A percentile compares a stretch with the other conserved stretches of the same genome.
These are phyloP conservation scores for Penicillium janthinellum DNA, from an alignment of 2,329 filamentous ascomycete species.

Conservation along the genomic window DNA sequence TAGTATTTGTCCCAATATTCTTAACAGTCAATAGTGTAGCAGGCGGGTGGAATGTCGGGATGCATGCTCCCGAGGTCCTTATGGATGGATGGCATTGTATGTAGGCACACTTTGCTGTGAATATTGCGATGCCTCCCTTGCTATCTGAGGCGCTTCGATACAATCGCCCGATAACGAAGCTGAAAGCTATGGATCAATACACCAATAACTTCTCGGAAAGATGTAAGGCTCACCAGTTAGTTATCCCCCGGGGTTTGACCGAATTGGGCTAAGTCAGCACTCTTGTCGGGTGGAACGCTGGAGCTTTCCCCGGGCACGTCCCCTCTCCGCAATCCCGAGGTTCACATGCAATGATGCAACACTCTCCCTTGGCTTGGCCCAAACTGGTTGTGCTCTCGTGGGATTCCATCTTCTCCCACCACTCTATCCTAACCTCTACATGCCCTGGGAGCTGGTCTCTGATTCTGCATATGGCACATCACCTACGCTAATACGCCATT, in stretches of 20 bases:
- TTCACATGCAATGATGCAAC: slow-evolving; percentile 33
- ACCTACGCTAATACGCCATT: slow-evolving; percentile 7
- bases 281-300: background rate
- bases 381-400: background rate
- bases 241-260: background rate
- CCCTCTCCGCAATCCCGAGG: slow-evolving; percentile 28
- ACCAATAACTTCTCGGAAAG: too few species aligned
- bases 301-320: slow-evolving; percentile 26
- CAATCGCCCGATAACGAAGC: too few species aligned
- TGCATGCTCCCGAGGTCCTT: too few species aligned
- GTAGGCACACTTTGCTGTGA: too few species aligned
- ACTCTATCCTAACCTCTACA: background rate
- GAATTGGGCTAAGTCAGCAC: background rate
- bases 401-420: slow-evolving; percentile 4
- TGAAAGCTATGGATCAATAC: too few species aligned
- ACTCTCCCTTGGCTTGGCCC: slow-evolving; percentile 6
- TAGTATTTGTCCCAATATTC: too few species aligned
- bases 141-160: too few species aligned
- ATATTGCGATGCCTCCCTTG: too few species aligned
- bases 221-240: too few species aligned
- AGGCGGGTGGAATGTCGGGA: too few species aligned
- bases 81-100: too few species aligned
- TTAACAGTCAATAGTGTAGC: too few species aligned
- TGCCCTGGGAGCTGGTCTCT: slow-evolving; percentile 4
- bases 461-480: slow-evolving; percentile 14